Evolutionary conservation across 768 basidiomycete species (phyloP).

Genomic region (Hydnum rufescens): DNA sequence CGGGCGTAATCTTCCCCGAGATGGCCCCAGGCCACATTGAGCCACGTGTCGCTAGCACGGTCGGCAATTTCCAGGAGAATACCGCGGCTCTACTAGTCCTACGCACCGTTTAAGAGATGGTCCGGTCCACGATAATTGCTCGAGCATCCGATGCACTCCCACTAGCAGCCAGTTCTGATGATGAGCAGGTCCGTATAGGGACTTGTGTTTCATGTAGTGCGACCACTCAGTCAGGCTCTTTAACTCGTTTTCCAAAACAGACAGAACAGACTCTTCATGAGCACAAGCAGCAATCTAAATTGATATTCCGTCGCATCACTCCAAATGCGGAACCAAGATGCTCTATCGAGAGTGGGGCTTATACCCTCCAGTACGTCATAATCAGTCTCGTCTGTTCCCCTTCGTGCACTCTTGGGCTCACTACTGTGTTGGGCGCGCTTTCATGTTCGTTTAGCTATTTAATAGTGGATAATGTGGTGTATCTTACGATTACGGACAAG

Average conservation of each 20-base stretch:
- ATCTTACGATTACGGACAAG: constrained; percentile 87
- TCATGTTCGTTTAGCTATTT: constrained; percentile 47
- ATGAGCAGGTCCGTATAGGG: constrained; percentile 55
- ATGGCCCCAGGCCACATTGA: too few species aligned
- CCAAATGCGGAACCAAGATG: constrained; percentile 89
- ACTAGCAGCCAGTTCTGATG: constrained; percentile 88
- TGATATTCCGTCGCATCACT: constrained; percentile 86
- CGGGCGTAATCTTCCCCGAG: too few species aligned
- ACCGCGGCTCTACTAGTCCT: too few species aligned
- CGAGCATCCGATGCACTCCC: constrained; percentile 76
- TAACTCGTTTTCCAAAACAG: constrained; percentile 22
- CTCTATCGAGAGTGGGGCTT: constrained; percentile 88
- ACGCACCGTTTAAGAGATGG: constrained; percentile 36
- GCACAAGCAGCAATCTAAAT: constrained; percentile 95
- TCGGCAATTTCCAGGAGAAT: too few species aligned
- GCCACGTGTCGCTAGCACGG: too few species aligned
- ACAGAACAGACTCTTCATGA: constrained; percentile 88
- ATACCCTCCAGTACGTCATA: constrained; percentile 81
- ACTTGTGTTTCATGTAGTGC: background rate
- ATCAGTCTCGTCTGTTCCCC: background rate
- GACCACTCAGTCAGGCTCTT: background rate
- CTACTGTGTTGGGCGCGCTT: background rate
- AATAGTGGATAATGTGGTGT: constrained; percentile 84
- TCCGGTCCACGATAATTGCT: constrained; percentile 70
- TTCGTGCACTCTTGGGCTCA: background rate